Evolutionary conservation across 225 moss, liverwort and hornwort species (phyloP).

Genomic region (Marchantia paleacea): DNA sequence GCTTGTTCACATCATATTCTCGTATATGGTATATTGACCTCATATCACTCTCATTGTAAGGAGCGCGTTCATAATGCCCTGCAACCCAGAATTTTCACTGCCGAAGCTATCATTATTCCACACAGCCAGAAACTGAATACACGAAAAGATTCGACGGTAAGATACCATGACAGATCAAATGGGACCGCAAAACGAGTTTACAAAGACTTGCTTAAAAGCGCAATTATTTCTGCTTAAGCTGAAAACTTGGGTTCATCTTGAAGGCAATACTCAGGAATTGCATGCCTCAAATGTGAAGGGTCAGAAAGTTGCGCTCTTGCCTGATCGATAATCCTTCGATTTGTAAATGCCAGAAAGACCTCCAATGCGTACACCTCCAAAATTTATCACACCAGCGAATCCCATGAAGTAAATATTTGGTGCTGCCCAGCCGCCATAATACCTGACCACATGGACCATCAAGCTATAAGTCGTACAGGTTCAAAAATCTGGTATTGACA

Average conservation of each 20-base stretch:
- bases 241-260: no score
- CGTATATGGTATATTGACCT: slow-evolving; percentile 87
- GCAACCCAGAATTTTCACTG: not conserved
- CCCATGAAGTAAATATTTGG: slow-evolving; percentile 87
- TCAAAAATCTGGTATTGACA: not conserved
- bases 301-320: slow-evolving; percentile 22
- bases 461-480: slow-evolving; percentile 4
- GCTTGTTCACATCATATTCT: slow-evolving; percentile 84
- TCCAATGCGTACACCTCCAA: slow-evolving; percentile 84
- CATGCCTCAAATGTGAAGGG: not conserved
- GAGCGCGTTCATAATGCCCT: slow-evolving; percentile 89
- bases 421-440: slow-evolving; percentile 92
- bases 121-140: not conserved
- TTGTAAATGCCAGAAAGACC: slow-evolving; percentile 95
- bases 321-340: slow-evolving; percentile 66
- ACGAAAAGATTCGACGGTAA: not conserved
- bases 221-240: not conserved
- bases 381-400: slow-evolving; percentile 83
- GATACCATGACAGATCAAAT: not conserved
- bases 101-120: not conserved
- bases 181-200: not conserved
- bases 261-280: not conserved
- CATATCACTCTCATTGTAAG: slow-evolving; percentile 62
- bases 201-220: not conserved
- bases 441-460: slow-evolving; percentile 68